These are phyloP conservation scores for Pulveroboletus sp. DNA, from an alignment of 768 basidiomycete species.

Conservation along the genomic window DNA sequence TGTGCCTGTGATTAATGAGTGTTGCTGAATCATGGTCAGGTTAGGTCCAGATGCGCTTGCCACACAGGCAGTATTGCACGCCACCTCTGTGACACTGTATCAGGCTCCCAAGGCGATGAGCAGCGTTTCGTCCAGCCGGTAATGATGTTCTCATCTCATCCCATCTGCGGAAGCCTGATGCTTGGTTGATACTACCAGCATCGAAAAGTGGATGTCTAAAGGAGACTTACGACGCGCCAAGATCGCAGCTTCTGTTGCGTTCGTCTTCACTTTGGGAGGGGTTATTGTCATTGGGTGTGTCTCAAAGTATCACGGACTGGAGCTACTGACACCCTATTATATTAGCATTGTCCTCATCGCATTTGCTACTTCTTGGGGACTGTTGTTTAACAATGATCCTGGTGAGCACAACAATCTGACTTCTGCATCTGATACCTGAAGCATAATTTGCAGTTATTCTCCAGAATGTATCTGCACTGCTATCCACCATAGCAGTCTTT, in stretches of 20 bases:
- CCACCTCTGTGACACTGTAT: constrained; percentile 22
- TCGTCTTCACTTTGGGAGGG: constrained; percentile 14
- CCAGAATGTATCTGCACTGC: constrained; percentile 43
- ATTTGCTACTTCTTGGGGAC: constrained; percentile 49
- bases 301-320: not conserved
- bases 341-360: constrained; percentile 42
- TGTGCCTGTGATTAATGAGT: not conserved
- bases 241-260: constrained; percentile 16
- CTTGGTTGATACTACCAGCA: constrained; percentile 9
- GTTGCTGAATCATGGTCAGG: constrained; percentile 11
- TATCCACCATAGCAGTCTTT: constrained; percentile 41
- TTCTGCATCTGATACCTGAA: not conserved
- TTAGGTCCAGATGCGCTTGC: constrained; percentile 22
- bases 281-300: constrained; percentile 11
- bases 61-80: constrained; percentile 24
- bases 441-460: constrained; percentile 35
- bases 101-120: constrained; percentile 20
- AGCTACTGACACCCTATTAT: not conserved
- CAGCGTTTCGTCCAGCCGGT: constrained; percentile 24
- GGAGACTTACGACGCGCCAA: constrained; percentile 18
- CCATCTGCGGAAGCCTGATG: not conserved
- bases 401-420: constrained; percentile 18
- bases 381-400: constrained; percentile 57
- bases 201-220: constrained; percentile 20
- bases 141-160: constrained; percentile 6